A percentile compares a stretch with the other conserved stretches of the same genome.
phyloP scores from a whole-genome alignment of 2,329 filamentous ascomycete genomes.

The Phoma herbarum region DNA sequence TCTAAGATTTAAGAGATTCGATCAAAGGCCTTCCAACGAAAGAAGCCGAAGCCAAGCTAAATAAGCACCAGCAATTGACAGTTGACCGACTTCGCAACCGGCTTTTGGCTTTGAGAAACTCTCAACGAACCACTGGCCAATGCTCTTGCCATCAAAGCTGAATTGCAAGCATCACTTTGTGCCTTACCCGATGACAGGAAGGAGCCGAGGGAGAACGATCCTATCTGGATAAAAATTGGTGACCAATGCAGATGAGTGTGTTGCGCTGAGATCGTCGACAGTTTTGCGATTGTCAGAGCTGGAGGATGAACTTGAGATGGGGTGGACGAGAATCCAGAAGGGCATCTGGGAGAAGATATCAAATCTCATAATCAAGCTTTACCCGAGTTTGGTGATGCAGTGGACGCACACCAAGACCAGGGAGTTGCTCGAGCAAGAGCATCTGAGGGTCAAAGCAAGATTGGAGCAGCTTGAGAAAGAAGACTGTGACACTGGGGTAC shows the following conservation, averaged over 20 bases:
- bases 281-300: background rate
- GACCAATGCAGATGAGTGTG: too few relatives aligned
- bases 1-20: background rate
- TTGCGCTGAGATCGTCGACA: background rate
- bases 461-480: background rate
- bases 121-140: background rate
- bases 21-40: background rate
- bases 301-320: background rate
- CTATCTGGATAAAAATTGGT: background rate
- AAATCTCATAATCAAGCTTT: background rate
- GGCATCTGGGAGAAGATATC: background rate
- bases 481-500: too few relatives aligned
- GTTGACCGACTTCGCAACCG: background rate
- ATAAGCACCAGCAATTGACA: background rate
- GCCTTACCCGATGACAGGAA: background rate
- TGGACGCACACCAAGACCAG: background rate
- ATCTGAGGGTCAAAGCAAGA: background rate
- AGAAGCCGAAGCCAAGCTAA: background rate
- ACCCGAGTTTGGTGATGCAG: background rate
- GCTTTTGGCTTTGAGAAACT: background rate
- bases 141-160: background rate
- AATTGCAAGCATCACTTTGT: background rate
- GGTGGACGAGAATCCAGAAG: background rate
- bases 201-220: background rate
- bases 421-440: background rate